Evolutionary conservation across 2,329 filamentous ascomycete genomes (phyloP).

Genomic region (Fonsecaea nubica): DNA sequence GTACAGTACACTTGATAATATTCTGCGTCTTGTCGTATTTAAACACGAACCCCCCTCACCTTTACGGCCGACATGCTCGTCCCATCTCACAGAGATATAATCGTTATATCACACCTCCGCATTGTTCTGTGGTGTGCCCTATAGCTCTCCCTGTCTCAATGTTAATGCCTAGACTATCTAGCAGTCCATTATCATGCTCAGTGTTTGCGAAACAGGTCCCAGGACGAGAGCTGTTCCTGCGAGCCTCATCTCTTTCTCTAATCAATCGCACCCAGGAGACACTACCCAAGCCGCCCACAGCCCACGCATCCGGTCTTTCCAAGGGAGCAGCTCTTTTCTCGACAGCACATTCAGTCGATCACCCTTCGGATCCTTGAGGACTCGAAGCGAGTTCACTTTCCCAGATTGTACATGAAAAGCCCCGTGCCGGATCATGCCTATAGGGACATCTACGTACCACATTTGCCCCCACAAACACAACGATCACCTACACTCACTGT

Average conservation of each 20-base stretch:
- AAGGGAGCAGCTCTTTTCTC: neutral
- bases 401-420: neutral
- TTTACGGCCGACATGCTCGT: neutral
- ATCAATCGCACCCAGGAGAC: neutral
- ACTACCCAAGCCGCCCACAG: neutral
- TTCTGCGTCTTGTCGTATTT: no score
- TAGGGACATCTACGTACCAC: neutral
- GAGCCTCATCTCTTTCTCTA: neutral
- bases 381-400: neutral
- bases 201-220: neutral
- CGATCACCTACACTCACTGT: neutral
- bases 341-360: neutral
- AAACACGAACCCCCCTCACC: neutral
- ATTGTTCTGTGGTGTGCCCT: neutral
- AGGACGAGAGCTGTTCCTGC: neutral
- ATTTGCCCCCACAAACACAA: neutral
- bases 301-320: neutral
- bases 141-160: neutral
- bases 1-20: neutral
- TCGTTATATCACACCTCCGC: no score
- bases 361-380: neutral
- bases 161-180: neutral
- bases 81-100: neutral
- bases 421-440: neutral
- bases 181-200: neutral